These are phyloP conservation scores for Tricholoma saponaceum DNA, from an alignment of 768 basidiomycete species.

Conservation along the genomic window DNA sequence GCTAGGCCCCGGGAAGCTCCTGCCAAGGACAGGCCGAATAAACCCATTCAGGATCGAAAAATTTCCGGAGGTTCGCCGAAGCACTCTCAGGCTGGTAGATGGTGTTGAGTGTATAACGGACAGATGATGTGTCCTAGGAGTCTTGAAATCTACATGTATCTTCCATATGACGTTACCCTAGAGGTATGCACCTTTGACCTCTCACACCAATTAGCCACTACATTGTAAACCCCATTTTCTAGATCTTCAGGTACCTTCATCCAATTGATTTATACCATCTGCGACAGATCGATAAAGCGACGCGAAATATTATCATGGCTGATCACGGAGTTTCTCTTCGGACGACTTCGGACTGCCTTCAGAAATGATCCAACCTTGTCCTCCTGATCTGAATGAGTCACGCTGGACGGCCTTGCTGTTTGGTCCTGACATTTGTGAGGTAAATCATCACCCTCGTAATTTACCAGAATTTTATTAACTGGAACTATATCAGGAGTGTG, in stretches of 20 bases:
- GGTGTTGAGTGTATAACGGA: too few relatives aligned
- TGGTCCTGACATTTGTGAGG: background rate
- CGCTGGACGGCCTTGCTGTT: background rate
- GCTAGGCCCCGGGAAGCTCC: too few relatives aligned
- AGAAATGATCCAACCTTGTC: background rate
- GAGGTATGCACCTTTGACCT: background rate
- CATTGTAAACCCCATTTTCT: too few relatives aligned
- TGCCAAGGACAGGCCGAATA: too few relatives aligned
- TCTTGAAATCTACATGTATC: background rate
- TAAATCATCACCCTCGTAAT: background rate
- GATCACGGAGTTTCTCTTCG: background rate
- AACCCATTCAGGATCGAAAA: too few relatives aligned
- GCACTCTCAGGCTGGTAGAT: too few relatives aligned
- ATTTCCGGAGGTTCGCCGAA: too few relatives aligned
- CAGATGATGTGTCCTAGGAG: too few relatives aligned
- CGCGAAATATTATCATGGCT: background rate
- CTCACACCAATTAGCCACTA: too few relatives aligned
- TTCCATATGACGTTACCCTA: background rate
- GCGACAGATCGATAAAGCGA: background rate
- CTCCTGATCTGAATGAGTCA: background rate
- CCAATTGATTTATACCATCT: background rate
- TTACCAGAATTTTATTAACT: background rate
- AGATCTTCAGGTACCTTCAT: background rate
- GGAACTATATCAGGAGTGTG: background rate
- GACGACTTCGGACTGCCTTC: background rate